Percentiles rank a stretch among this genome's conserved stretches.
phyloP scores from a whole-genome alignment of 2,329 filamentous ascomycete species.

The Aspergillus novofumigatus region DNA sequence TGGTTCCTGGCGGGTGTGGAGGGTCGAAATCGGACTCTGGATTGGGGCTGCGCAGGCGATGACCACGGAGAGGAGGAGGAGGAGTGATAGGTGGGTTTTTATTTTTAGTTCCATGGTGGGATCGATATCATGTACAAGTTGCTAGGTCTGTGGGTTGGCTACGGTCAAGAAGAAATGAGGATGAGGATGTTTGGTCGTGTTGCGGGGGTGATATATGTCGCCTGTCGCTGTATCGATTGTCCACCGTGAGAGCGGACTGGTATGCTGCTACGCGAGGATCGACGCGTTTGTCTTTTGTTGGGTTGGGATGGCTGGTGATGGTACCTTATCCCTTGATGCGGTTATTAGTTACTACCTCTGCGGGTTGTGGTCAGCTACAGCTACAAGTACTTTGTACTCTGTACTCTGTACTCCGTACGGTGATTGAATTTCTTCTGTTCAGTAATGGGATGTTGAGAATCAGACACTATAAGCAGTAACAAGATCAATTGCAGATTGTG shows the following conservation, averaged over 20 bases:
- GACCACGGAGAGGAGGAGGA: not conserved
- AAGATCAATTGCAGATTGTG: not conserved
- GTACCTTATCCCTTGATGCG: not conserved
- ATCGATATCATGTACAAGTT: too few relatives aligned
- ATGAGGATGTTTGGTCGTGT: too few relatives aligned
- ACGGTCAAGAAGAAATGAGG: too few relatives aligned
- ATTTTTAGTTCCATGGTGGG: not conserved
- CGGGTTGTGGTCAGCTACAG: not conserved
- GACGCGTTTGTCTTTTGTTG: not conserved
- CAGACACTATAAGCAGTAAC: not conserved
- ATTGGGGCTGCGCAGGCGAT: not conserved
- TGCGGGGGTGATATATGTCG: too few relatives aligned
- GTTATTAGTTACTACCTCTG: not conserved
- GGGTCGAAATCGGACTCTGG: not conserved
- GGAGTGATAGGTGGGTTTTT: not conserved
- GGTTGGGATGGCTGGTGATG: too few relatives aligned
- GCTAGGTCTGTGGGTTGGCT: not conserved
- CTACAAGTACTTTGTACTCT: not conserved
- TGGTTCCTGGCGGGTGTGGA: not conserved
- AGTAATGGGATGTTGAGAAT: not conserved
- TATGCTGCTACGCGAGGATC: not conserved
- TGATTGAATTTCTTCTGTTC: not conserved
- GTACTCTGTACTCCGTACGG: too few relatives aligned
- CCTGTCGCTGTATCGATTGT: too few relatives aligned
- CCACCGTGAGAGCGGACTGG: too few relatives aligned